phyloP scores from a whole-genome alignment of 2,329 filamentous ascomycete species.

The Leptosphaerulina australis region DNA sequence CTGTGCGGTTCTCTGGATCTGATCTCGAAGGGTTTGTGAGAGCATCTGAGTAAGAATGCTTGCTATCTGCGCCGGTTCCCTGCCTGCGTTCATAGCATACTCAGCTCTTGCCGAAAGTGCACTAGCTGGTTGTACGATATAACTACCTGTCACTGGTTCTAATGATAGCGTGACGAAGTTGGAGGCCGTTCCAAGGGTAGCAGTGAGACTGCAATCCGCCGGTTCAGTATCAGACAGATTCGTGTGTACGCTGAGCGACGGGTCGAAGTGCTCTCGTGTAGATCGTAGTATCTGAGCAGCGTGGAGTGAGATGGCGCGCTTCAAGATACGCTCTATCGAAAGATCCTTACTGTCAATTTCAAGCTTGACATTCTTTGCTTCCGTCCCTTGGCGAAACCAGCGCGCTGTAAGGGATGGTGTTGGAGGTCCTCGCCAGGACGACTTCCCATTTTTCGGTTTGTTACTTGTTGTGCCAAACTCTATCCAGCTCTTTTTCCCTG shows the following conservation, averaged over 20 bases:
- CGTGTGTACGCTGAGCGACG: constrained; percentile 64
- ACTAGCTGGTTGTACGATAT: constrained; percentile 67
- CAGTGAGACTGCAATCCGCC: constrained; percentile 68
- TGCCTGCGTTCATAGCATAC: constrained; percentile 65
- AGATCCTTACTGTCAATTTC: constrained; percentile 69
- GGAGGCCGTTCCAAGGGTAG: constrained; percentile 71
- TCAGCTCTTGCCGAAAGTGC: constrained; percentile 60
- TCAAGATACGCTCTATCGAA: constrained; percentile 75
- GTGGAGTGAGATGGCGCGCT: constrained; percentile 76
- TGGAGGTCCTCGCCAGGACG: constrained; percentile 43
- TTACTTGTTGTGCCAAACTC: constrained; percentile 81
- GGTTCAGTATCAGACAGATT: constrained; percentile 66
- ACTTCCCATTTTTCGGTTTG: constrained; percentile 44
- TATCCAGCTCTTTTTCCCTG: constrained; percentile 83
- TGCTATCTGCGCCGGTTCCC: constrained; percentile 64
- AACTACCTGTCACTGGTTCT: constrained; percentile 78
- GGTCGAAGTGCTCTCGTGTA: constrained; percentile 61
- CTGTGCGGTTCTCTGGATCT: constrained; percentile 65
- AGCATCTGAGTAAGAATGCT: constrained; percentile 66
- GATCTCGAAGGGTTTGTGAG: constrained; percentile 65
- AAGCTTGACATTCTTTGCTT: constrained; percentile 72
- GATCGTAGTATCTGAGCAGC: constrained; percentile 72
- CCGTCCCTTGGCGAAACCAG: constrained; percentile 85
- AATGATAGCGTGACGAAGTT: constrained; percentile 66
- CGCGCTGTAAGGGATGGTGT: constrained; percentile 62